Evolutionary conservation across 148 eudicot species (phyloP).

Genomic region (Amaranthus hypochondriacus): DNA sequence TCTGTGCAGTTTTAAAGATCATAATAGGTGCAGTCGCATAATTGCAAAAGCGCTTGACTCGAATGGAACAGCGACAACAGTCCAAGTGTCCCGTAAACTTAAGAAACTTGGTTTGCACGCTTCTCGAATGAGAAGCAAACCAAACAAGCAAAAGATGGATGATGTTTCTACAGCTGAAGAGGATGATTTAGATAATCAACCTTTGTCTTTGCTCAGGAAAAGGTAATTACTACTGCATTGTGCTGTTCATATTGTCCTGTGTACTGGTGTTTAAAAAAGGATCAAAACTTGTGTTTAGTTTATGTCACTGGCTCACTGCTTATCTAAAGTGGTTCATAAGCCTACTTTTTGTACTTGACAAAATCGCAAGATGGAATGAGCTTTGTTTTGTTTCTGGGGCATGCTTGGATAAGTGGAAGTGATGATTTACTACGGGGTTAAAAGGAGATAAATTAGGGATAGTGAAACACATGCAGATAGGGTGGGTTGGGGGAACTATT

Average conservation of each 20-base stretch:
- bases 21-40: slow-evolving; percentile 82
- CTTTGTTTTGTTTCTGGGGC: no score
- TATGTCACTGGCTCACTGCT: neutral
- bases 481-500: slow-evolving; percentile 10
- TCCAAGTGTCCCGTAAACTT: slow-evolving; percentile 77
- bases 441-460: no score
- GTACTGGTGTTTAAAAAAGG: neutral
- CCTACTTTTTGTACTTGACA: no score
- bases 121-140: slow-evolving; percentile 36
- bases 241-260: neutral
- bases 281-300: neutral
- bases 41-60: slow-evolving; percentile 76
- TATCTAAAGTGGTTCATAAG: neutral
- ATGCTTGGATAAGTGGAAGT: no score
- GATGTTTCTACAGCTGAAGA: slow-evolving; percentile 42
- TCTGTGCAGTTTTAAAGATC: slow-evolving; percentile 74
- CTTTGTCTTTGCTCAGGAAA: slow-evolving; percentile 47
- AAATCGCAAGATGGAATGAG: no score
- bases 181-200: slow-evolving; percentile 49
- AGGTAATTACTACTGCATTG: slow-evolving; percentile 40
- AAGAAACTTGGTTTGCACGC: slow-evolving; percentile 75
- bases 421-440: neutral
- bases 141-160: slow-evolving; percentile 37
- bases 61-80: slow-evolving; percentile 60
- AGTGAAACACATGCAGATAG: neutral